phyloP scores from a whole-genome alignment of 1,284 basidiomycete genomes.

The Uromyces viciae-fabae region DNA sequence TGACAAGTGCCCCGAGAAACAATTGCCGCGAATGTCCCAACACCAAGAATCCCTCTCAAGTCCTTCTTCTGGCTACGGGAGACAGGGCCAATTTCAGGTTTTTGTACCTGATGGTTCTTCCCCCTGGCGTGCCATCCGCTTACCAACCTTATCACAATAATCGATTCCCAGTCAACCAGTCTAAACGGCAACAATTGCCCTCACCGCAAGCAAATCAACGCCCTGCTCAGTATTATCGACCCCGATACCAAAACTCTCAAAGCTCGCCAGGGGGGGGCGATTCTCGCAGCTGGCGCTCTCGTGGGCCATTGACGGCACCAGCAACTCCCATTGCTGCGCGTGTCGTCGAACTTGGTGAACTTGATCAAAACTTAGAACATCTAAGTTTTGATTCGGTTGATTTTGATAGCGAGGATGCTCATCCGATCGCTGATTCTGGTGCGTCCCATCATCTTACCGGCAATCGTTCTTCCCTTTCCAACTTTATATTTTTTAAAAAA shows the following conservation, averaged over 20 bases:
- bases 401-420: not conserved
- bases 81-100: not conserved
- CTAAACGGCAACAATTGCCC: not conserved
- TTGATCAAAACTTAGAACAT: not conserved
- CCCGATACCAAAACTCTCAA: no score
- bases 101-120: not conserved
- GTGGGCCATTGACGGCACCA: no score
- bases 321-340: no score
- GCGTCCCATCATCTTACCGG: not conserved
- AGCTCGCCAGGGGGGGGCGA: no score
- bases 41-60: not conserved
- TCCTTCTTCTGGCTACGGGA: not conserved
- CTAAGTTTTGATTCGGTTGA: not conserved
- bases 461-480: not conserved
- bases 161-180: not conserved
- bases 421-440: not conserved
- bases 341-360: not conserved
- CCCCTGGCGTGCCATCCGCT: not conserved
- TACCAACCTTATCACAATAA: not conserved
- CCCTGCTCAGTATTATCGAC: no score
- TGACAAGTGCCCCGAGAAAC: not conserved
- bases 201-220: not conserved
- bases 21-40: not conserved
- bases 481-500: not conserved
- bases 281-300: no score